Evolutionary conservation across 2,329 filamentous ascomycete species (phyloP).

Genomic region (Neonectria hederae): DNA sequence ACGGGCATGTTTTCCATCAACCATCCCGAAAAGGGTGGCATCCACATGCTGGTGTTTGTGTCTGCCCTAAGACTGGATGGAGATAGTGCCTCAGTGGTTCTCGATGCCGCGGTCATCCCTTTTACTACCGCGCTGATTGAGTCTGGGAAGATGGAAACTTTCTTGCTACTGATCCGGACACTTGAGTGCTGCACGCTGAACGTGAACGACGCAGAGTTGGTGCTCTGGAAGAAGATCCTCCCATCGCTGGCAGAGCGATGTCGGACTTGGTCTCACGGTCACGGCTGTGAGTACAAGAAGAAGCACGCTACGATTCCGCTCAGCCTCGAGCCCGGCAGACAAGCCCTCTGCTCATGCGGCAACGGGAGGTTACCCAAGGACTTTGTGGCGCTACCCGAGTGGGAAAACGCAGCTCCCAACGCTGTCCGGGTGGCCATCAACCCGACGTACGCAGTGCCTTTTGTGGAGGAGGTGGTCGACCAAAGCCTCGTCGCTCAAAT

Average conservation of each 20-base stretch:
- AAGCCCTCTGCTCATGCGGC: slow-evolving; percentile 58
- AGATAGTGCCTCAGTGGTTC: slow-evolving; percentile 52
- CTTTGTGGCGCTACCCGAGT: slow-evolving; percentile 54
- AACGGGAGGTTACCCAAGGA: slow-evolving; percentile 52
- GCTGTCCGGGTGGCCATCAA: slow-evolving; percentile 68
- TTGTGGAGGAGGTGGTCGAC: slow-evolving; percentile 54
- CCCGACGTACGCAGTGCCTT: slow-evolving; percentile 57
- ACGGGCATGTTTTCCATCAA: slow-evolving; percentile 56
- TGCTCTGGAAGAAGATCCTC: slow-evolving; percentile 58
- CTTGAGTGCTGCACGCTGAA: slow-evolving; percentile 52
- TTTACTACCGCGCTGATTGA: slow-evolving; percentile 50
- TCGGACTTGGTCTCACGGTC: slow-evolving; percentile 56
- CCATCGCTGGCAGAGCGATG: slow-evolving; percentile 59
- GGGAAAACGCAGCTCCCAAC: slow-evolving; percentile 53
- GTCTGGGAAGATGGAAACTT: slow-evolving; percentile 47
- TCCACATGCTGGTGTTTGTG: slow-evolving; percentile 54
- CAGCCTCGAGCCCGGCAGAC: slow-evolving; percentile 46
- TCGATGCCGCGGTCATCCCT: slow-evolving; percentile 59
- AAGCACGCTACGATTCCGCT: slow-evolving; percentile 51
- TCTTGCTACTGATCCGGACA: slow-evolving; percentile 50
- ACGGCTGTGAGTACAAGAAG: slow-evolving; percentile 55
- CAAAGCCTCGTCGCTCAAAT: slow-evolving; percentile 27
- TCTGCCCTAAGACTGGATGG: slow-evolving; percentile 57
- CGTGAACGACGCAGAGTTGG: slow-evolving; percentile 65
- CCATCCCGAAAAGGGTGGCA: slow-evolving; percentile 48